phyloP scores from a whole-genome alignment of 371 early-diverging fungal species.

The Gilbertella persicaria region DNA sequence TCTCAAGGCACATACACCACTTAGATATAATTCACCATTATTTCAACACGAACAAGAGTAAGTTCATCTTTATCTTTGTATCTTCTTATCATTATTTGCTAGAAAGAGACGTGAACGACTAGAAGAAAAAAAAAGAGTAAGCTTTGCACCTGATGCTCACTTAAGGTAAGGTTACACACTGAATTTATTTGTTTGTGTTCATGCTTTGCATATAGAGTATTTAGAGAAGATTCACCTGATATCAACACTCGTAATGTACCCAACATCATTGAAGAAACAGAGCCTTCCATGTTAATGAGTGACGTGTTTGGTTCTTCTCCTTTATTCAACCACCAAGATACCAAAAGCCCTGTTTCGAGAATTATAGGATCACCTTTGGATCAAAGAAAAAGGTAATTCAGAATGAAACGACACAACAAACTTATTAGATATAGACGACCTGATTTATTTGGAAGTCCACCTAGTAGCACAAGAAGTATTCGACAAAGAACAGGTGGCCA shows the following conservation, averaged over 20 bases:
- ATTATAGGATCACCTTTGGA: conserved; percentile 1
- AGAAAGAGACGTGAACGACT: conserved; percentile 5
- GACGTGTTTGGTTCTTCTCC: conserved; percentile 6
- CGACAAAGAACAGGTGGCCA: conserved; percentile 1
- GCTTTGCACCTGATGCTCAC: conserved; percentile 14
- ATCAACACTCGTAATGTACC: not conserved
- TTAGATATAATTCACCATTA: conserved; percentile 11
- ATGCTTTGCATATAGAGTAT: conserved; percentile 3
- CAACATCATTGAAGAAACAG: conserved; percentile 5
- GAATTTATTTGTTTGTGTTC: not conserved
- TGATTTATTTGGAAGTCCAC: conserved; percentile 14
- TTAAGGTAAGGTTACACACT: not conserved
- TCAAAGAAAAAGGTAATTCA: conserved; percentile 1
- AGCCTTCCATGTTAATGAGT: not conserved
- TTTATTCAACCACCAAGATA: not conserved
- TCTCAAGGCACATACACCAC: conserved; percentile 7
- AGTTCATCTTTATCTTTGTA: not conserved
- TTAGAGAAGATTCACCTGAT: conserved; percentile 6
- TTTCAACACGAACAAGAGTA: conserved; percentile 18
- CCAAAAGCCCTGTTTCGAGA: not conserved
- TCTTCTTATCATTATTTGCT: not conserved
- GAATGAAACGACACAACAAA: no score
- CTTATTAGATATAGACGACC: conserved; percentile 5
- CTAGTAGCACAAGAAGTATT: not conserved
- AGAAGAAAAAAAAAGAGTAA: conserved; percentile 9